Base-by-base conservation (phyloP, 495 filamentous ascomycete genomes). In the Acidomyces sp. region DNA sequence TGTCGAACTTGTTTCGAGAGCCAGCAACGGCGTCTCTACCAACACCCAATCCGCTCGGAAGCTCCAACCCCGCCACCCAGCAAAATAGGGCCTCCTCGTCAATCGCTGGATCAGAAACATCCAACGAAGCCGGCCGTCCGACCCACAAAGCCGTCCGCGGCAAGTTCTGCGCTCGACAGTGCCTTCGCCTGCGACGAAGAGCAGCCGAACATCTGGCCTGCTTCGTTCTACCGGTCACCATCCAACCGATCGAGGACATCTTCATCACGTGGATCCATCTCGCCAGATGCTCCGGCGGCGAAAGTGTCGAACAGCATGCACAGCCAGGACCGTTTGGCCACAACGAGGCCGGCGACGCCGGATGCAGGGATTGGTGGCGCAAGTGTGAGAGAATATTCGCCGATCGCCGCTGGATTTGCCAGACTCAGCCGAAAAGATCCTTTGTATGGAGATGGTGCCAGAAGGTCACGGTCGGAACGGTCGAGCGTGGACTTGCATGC, bases 1-100 rank as follows among this genome's bases (percentile, higher is more conserved):
- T 42, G 39, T 17, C 28, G 17, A 11, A 20, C 39, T 4, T 42
- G 39, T 31, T 9, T 19, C 16, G 30, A 42, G 28, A n/a, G 39
- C 6, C 39, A 42, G 13, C 39, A 34, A 16, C 4, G 11, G 17
- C 39, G 39, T 12, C 39, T 33, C 13, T 24, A 42, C 17, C 39
- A 10, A 2, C 28, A 33, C 3, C 34, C 39, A 4, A 19, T 28
- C 39, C 27, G n/a, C 13, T 12, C 16, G 15, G 7, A 6, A 18
- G 6, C 31, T 6, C 7, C 31, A 16, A 34, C 31, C 6, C 31
- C 31, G 20, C 31, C 31, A 16, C 31, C 31, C 12, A 18, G 31
- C 31, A 34, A 18, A 9, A 12, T 18, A 7, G 6, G 12, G 6
- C 6, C 16, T 7, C 31, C 31, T 6, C 31, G 16, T 6, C 12